phyloP scores from a whole-genome alignment of 257 asterid species.

The Scutellaria baicalensis region DNA sequence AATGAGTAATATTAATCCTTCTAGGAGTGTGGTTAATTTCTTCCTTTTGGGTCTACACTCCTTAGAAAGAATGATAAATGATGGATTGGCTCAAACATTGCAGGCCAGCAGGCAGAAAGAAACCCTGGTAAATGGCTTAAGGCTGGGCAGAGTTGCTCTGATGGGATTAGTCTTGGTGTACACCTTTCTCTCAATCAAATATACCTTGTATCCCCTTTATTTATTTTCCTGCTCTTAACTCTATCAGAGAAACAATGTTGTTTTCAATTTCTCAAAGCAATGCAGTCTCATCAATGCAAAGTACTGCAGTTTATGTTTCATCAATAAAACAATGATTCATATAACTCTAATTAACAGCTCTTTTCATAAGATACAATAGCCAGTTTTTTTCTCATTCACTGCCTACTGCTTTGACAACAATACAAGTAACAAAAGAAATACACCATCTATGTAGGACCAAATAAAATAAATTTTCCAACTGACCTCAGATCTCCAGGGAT shows the following conservation, averaged over 20 bases:
- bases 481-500: slow-evolving; percentile 90
- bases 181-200: too few species aligned
- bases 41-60: too few species aligned
- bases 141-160: too few species aligned
- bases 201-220: too few species aligned
- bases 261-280: not conserved
- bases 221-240: too few species aligned
- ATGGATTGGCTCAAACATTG: too few species aligned
- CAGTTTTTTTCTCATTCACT: not conserved
- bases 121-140: too few species aligned
- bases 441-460: not conserved
- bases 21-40: too few species aligned
- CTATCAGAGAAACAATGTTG: not conserved
- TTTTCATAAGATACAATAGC: slow-evolving; percentile 6
- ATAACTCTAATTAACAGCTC: not conserved
- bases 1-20: too few species aligned
- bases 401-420: not conserved
- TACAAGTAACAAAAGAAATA: slow-evolving; percentile 5
- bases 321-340: not conserved
- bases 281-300: not conserved
- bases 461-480: slow-evolving; percentile 15
- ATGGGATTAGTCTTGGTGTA: too few species aligned
- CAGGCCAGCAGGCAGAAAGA: too few species aligned
- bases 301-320: slow-evolving; percentile 1
- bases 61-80: too few species aligned